phyloP scores from a whole-genome alignment of 192 early-diverging fungal genomes.

The Funneliformis geosporum region DNA sequence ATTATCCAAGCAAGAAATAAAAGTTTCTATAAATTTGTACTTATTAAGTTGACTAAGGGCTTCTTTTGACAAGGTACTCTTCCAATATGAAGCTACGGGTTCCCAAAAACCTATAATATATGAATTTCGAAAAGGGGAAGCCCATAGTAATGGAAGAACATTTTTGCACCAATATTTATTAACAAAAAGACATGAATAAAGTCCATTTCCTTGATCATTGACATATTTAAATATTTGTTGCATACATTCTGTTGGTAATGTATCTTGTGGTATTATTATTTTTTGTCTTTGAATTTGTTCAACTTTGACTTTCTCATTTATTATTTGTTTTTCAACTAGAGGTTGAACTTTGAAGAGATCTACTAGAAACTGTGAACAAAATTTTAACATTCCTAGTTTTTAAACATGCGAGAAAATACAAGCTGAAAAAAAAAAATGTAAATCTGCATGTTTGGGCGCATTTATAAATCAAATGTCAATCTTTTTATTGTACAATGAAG shows the following conservation, averaged over 20 bases:
- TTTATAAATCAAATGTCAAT: no score
- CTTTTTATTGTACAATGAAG: no score
- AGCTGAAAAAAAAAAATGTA: no score
- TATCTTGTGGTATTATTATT: no score
- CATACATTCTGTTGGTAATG: not conserved
- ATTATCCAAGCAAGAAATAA: not conserved
- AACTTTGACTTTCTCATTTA: not conserved
- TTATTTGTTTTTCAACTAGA: no score
- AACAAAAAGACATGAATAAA: not conserved
- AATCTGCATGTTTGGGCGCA: no score
- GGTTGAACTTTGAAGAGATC: no score
- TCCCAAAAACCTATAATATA: not conserved
- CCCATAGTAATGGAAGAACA: not conserved
- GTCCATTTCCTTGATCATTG: not conserved
- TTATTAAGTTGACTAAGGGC: not conserved
- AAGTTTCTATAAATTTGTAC: not conserved
- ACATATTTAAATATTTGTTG: not conserved
- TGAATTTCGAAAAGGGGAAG: not conserved
- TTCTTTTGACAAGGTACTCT: not conserved
- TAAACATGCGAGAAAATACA: no score
- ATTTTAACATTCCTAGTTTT: no score
- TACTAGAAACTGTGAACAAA: no score
- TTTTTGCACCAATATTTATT: not conserved
- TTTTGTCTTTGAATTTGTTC: not conserved
- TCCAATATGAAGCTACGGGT: not conserved